phyloP scores from a whole-genome alignment of 345 rosid species.

The Erodium maritimum region DNA sequence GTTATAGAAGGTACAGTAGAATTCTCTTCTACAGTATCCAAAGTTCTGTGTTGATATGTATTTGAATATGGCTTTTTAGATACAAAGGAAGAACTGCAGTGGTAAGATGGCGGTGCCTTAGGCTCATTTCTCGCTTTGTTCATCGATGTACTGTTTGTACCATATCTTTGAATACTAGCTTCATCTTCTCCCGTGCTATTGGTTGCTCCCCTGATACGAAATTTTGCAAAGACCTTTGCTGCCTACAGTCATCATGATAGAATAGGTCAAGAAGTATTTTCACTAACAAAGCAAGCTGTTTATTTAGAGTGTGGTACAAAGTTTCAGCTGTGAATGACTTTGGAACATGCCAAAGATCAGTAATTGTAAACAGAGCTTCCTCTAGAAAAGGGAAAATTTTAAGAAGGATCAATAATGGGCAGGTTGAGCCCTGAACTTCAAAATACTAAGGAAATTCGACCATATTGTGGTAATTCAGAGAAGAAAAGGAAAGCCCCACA shows the following conservation, averaged over 20 bases:
- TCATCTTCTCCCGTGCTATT: too few species aligned
- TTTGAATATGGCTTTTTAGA: constrained; percentile 13
- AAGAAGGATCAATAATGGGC: too few species aligned
- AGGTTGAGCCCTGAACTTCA: not conserved
- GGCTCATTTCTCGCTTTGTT: constrained; percentile 11
- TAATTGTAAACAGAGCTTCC: too few species aligned
- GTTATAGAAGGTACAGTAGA: constrained; percentile 14
- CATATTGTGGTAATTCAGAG: constrained; percentile 1
- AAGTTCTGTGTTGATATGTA: constrained; percentile 13
- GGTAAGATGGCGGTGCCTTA: constrained; percentile 4
- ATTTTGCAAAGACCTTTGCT: constrained; percentile 51
- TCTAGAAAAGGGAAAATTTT: too few species aligned
- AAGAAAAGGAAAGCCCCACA: constrained; percentile 2
- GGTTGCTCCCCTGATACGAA: constrained; percentile 32
- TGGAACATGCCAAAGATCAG: not conserved
- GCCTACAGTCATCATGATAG: constrained; percentile 32
- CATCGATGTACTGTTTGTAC: constrained; percentile 8
- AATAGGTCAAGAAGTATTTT: constrained; percentile 5
- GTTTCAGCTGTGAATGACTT: not conserved
- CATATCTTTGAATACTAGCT: constrained; percentile 12
- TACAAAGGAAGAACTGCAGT: constrained; percentile 4
- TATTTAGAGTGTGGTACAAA: not conserved
- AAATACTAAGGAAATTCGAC: constrained; percentile 1
- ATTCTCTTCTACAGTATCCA: constrained; percentile 18
- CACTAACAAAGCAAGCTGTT: constrained; percentile 1